Conservation (phyloP, 805 yeast species). For the Sugiyamaella valdiviana region DNA sequence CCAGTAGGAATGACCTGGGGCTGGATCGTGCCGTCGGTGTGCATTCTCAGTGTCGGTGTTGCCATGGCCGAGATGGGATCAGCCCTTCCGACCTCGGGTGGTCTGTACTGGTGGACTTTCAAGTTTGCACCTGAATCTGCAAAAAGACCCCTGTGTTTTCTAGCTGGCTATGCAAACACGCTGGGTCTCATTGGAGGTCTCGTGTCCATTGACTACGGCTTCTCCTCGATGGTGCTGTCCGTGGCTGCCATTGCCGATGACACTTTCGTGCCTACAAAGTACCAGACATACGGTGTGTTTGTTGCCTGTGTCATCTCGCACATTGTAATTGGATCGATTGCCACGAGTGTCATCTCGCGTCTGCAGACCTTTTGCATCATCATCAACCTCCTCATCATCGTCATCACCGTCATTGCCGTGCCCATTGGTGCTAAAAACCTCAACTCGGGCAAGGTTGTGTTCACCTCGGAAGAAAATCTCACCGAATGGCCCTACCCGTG, state of each 20-base stretch:
- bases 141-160: slow-evolving; percentile 50
- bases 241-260: slow-evolving; percentile 43
- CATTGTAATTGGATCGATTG: slow-evolving; percentile 46
- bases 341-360: slow-evolving; percentile 51
- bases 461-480: slow-evolving; percentile 45
- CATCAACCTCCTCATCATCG: slow-evolving; percentile 47
- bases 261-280: slow-evolving; percentile 47
- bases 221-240: slow-evolving; percentile 50
- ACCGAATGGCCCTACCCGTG: slow-evolving; percentile 57
- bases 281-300: slow-evolving; percentile 56
- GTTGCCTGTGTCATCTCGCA: slow-evolving; percentile 54
- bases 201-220: slow-evolving; percentile 65
- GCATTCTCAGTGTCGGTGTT: slow-evolving; percentile 51
- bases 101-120: slow-evolving; percentile 63
- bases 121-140: slow-evolving; percentile 53
- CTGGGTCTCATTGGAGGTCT: slow-evolving; percentile 60
- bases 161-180: slow-evolving; percentile 64
- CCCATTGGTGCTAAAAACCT: slow-evolving; percentile 29
- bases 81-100: slow-evolving; percentile 71
- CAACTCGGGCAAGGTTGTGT: slow-evolving; percentile 48
- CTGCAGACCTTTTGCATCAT: slow-evolving; percentile 55
- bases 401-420: slow-evolving; percentile 37
- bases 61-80: slow-evolving; percentile 63
- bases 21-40: slow-evolving; percentile 55
- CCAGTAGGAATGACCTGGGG: slow-evolving; percentile 67